Evolutionary conservation across 2,329 filamentous ascomycete genomes (phyloP).

Genomic region (Arthrobotrys musiformis): DNA sequence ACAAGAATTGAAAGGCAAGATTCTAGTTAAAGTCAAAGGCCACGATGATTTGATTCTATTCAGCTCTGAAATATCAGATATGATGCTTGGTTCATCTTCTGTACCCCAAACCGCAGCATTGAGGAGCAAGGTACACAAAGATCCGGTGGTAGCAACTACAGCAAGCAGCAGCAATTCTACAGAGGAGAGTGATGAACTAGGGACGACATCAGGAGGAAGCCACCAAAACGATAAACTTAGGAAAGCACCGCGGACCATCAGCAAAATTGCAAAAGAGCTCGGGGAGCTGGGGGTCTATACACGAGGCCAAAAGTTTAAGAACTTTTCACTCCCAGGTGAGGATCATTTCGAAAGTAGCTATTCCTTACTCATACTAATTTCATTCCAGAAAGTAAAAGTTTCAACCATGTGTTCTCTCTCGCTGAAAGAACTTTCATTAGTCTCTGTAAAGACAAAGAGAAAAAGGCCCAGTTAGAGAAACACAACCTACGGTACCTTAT

Average conservation of each 20-base stretch:
- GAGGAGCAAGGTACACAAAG: conserved; percentile 19
- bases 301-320: conserved; percentile 82
- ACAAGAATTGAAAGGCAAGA: conserved; percentile 81
- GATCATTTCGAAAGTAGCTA: background rate
- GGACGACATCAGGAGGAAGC: conserved; percentile 52
- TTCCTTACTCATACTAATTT: background rate
- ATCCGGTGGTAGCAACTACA: conserved; percentile 10
- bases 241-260: conserved; percentile 72
- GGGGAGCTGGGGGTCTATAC: conserved; percentile 85
- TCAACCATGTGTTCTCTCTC: conserved; percentile 96
- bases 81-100: conserved; percentile 9
- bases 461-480: conserved; percentile 80
- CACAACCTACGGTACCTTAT: conserved; percentile 94
- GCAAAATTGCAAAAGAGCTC: conserved; percentile 79
- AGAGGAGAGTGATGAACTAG: conserved; percentile 66
- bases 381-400: conserved; percentile 76
- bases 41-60: conserved; percentile 53
- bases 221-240: conserved; percentile 60
- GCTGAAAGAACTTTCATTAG: conserved; percentile 88
- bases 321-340: conserved; percentile 62
- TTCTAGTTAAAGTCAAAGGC: conserved; percentile 91
- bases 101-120: background rate
- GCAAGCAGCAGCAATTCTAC: conserved; percentile 74
- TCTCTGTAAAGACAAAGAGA: conserved; percentile 78
- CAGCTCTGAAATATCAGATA: conserved; percentile 42